A percentile compares a stretch with the other conserved stretches of the same genome.
Evolutionary conservation across 768 basidiomycete species (phyloP).

Genomic region (Naganishia vishniacii): DNA sequence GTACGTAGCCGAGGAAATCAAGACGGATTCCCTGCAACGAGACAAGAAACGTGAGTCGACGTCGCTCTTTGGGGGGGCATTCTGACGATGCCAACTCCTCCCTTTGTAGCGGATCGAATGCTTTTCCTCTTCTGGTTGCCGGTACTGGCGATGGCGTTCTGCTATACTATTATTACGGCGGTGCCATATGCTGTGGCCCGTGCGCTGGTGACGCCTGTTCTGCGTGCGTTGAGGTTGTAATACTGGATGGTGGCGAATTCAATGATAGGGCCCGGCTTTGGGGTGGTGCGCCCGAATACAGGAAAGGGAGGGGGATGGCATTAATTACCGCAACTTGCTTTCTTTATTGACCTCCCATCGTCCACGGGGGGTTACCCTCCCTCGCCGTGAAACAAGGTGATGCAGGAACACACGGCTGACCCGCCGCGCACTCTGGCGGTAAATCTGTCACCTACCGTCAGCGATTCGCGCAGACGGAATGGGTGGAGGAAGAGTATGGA

Average conservation of each 20-base stretch:
- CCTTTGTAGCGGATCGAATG: slow-evolving; percentile 44
- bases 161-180: slow-evolving; percentile 25
- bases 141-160: slow-evolving; percentile 41
- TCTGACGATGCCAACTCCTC: not conserved
- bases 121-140: slow-evolving; percentile 50
- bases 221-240: slow-evolving; percentile 12
- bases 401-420: too few species aligned
- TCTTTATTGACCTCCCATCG: too few species aligned
- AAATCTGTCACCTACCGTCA: not conserved
- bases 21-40: not conserved
- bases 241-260: too few species aligned
- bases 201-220: slow-evolving; percentile 18
- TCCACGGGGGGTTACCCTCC: too few species aligned
- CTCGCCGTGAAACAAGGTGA: too few species aligned
- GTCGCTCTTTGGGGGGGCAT: not conserved
- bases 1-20: not conserved
- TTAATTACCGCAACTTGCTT: too few species aligned
- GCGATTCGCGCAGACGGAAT: not conserved
- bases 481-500: slow-evolving; percentile 10
- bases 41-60: slow-evolving; percentile 16
- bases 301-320: too few species aligned
- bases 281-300: not conserved
- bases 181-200: slow-evolving; percentile 23
- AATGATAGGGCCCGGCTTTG: not conserved
- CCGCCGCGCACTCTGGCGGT: not conserved